Base-by-base conservation (phyloP, 768 basidiomycete species). In the Hericium rajendrae region DNA sequence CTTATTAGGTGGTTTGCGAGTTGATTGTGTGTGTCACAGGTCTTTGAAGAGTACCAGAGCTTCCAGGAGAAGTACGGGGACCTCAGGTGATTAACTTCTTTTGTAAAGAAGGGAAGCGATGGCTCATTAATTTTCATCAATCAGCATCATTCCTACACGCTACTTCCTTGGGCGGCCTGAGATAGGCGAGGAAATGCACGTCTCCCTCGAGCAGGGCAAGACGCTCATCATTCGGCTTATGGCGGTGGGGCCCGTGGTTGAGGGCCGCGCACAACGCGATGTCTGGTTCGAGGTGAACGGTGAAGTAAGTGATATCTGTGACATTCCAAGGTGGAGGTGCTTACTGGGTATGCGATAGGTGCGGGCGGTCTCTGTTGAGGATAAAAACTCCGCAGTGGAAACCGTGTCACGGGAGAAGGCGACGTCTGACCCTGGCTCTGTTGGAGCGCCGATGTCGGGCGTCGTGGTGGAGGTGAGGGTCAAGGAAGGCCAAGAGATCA, bases 241-340 rank as follows among this genome's bases (percentile, higher is more conserved):
- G 82, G 97, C 97, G 28, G 81, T 94, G 51, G 94, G 95, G 18
- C 90, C 93, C 57, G 88, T 98, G 55, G 87, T 95, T 54, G 86
- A 93, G 70, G 88, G 88, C 39, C 88, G 84, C 64, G 92, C 94
- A 22, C 89, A 91, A 66, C 85, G 95, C 65, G 94, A 98, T 70
- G 92, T 95, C 58, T 97, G 95, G 90, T 95, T 97, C 69, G 95
- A 98, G 77, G 89, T 95, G 59, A 95, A 95, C 65, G 94, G 94
- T 72, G 92, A 95, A 79, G 90, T 89, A 67, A 67, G 74, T 58
- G 48, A 61, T 46, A 62, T 54, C 22, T 37, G n/a, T 26, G 28
- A 55, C 9, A 53, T 38, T 28, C 6, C 11, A 26, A 24, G 51
- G 32, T 38, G 38, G 54, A 28, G 24, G 51, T 26, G 41, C 40